Evolutionary conservation across 805 yeast genomes (phyloP).

Genomic region (Metschnikowia amazonensis): DNA sequence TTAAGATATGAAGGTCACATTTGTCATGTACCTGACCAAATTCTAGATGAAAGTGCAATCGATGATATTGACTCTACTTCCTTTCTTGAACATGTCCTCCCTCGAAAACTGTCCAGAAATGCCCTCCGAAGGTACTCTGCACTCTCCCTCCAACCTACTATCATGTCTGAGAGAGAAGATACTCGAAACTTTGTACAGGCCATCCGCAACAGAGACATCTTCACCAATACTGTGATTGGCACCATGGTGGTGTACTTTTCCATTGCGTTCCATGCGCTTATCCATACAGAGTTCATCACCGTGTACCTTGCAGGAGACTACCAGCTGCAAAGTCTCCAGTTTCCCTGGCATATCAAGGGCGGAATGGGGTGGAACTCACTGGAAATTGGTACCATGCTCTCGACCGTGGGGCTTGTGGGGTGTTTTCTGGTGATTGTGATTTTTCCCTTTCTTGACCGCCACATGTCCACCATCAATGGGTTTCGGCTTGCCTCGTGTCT

Average conservation of each 20-base stretch:
- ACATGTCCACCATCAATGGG: constrained; percentile 43
- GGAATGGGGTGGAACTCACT: constrained; percentile 48
- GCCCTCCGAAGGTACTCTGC: constrained; percentile 20
- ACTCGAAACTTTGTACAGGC: constrained; percentile 15
- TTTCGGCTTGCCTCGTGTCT: constrained; percentile 37
- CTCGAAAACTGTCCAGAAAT: constrained; percentile 14
- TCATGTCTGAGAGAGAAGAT: constrained; percentile 15
- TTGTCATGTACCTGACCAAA: no score
- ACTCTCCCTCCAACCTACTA: constrained; percentile 15
- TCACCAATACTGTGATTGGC: constrained; percentile 29
- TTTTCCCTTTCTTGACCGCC: constrained; percentile 50
- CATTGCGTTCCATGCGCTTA: constrained; percentile 45
- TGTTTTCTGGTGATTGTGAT: constrained; percentile 46
- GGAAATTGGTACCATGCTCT: constrained; percentile 48
- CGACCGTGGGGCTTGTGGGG: constrained; percentile 53
- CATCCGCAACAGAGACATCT: constrained; percentile 20
- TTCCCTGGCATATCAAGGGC: constrained; percentile 49
- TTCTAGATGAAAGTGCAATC: background rate
- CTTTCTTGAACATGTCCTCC: constrained; percentile 2
- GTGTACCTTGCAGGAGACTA: constrained; percentile 44
- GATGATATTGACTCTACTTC: background rate
- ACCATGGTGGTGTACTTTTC: constrained; percentile 37
- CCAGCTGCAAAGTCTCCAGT: constrained; percentile 26
- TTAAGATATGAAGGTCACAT: no score
- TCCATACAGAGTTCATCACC: constrained; percentile 54